Conservation (phyloP, 179 eudicot species). For the Beta corolliflora region DNA sequence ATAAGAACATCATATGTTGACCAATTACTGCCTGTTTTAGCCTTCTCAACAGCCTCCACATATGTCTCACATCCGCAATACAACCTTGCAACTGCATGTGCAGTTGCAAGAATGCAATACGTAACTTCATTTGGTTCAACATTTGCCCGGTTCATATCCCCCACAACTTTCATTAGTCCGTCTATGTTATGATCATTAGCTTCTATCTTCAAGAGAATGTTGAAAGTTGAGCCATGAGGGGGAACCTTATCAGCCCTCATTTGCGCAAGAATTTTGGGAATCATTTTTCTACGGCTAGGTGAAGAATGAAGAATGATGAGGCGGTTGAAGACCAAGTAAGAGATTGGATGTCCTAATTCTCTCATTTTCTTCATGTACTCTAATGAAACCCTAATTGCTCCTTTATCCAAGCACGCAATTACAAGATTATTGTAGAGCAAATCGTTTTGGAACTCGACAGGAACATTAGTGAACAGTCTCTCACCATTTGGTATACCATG, state of each 20-base stretch:
- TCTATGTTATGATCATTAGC: conserved; percentile 79
- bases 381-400: conserved; percentile 66
- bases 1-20: conserved; percentile 83
- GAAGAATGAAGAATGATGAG: conserved; percentile 88
- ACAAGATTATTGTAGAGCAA: conserved; percentile 94
- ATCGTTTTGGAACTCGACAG: conserved; percentile 72
- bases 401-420: conserved; percentile 86
- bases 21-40: conserved; percentile 78
- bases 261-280: conserved; percentile 71
- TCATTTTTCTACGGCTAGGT: conserved; percentile 60
- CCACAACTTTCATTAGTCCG: conserved; percentile 58
- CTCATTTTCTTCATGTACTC: conserved; percentile 97
- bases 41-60: conserved; percentile 68
- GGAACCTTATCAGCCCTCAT: conserved; percentile 91
- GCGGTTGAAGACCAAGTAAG: conserved; percentile 81
- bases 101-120: conserved; percentile 75
- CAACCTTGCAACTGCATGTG: conserved; percentile 87
- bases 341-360: conserved; percentile 74
- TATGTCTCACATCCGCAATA: conserved; percentile 68
- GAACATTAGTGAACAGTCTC: conserved; percentile 67
- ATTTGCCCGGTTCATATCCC: conserved; percentile 63
- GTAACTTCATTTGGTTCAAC: conserved; percentile 90
- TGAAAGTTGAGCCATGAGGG: conserved; percentile 85
- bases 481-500: conserved; percentile 85
- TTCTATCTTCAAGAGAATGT: conserved; percentile 88